A percentile compares a stretch with the other conserved stretches of the same genome.
These are phyloP conservation scores for Mortierella antarctica DNA, from an alignment of 192 early-diverging fungal species.

Conservation along the genomic window DNA sequence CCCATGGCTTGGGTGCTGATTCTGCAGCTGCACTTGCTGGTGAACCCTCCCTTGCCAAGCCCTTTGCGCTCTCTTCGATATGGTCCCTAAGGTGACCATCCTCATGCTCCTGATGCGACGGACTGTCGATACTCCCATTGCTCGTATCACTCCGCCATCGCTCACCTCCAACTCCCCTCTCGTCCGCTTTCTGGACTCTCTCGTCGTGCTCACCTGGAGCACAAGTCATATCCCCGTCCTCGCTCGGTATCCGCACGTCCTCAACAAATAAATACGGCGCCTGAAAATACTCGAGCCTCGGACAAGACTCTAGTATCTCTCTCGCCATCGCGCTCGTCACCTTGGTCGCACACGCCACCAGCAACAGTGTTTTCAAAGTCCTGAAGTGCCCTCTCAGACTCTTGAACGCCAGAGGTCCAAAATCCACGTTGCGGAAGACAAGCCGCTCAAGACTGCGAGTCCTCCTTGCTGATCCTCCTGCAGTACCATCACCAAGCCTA, in stretches of 20 bases:
- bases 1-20: neutral
- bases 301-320: conserved; percentile 9
- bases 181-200: neutral
- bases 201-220: neutral
- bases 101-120: neutral
- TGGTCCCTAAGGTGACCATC: neutral
- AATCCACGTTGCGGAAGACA: conserved; percentile 14
- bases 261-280: conserved; percentile 13
- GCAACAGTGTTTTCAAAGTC: conserved; percentile 4
- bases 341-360: conserved; percentile 9
- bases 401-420: conserved; percentile 19
- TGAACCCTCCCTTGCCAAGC: neutral
- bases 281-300: conserved; percentile 4
- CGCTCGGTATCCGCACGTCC: neutral
- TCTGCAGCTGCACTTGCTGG: neutral
- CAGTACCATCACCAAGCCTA: neutral
- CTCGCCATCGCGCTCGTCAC: conserved; percentile 23
- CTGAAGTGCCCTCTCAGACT: conserved; percentile 13
- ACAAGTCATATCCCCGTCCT: neutral
- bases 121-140: neutral
- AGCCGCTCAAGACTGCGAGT: neutral
- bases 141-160: neutral
- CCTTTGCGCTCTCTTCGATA: neutral
- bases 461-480: neutral
- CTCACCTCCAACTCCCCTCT: neutral